Base-by-base conservation (phyloP, 352 stramenopile species). In the Phytophthora aleatoria region DNA sequence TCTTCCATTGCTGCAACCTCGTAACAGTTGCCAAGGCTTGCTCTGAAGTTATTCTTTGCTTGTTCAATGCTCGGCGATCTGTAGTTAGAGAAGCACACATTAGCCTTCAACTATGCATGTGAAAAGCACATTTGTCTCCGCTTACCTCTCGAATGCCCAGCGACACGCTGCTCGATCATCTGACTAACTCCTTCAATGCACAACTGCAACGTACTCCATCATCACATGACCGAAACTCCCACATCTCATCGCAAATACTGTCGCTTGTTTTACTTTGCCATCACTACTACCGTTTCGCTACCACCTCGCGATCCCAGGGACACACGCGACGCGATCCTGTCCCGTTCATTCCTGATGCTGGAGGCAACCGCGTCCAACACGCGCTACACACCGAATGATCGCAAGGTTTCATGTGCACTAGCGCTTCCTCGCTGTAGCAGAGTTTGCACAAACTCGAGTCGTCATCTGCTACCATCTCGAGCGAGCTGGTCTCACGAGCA, bases 231-330 rank as follows among this genome's bases (percentile, higher is more conserved):
- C 43, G 50, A 67, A 67, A 67, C 63, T 31, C 43, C 63, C 35
- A 35, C 51, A 57, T 26, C 24, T 28, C 3, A 35, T 20, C 31
- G 35, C 50, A 44, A 67, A 59, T 53, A 50, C 61, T 47, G 51
- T 39, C 58, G 49, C 52, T 57, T 67, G 36, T 67, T 71, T 28
- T n/a, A 38, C 13, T 42, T 35, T 38, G 33, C 15, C 42, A 41
- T 28, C 35, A 47, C 47, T 59, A 7, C 50, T 71, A 73, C 45
- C 54, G 50, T 67, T 80, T 77, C 16, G 71, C 74, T 27, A 87
- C 82, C 8, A 67, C 28, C 31, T 87, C 76, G 16, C 82, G 78
- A 72, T 91, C 82, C 82, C 82, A 89, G 8, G 82, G 82, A 68
- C 82, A 91, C 53, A 79, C 51, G 13, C 69, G 68, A 38, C 50